Conservation (phyloP, 2,329 filamentous ascomycete species). For the Cercospora berteroae region DNA sequence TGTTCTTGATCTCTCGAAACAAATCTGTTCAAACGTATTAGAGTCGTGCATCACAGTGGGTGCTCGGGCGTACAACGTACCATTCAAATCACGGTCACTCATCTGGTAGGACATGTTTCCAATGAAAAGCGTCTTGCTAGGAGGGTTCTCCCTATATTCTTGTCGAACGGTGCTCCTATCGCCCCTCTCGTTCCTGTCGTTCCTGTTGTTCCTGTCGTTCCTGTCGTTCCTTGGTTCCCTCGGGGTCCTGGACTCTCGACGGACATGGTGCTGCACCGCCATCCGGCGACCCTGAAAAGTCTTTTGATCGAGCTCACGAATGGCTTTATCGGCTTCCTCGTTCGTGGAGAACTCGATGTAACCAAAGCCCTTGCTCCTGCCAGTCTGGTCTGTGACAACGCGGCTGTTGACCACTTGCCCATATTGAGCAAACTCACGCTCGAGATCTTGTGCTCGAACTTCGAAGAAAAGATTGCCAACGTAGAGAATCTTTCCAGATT, state of each 20-base stretch:
- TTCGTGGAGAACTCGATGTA: slow-evolving; percentile 61
- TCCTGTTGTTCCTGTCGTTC: background rate
- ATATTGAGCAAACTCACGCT: slow-evolving; percentile 59
- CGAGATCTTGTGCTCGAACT: slow-evolving; percentile 60
- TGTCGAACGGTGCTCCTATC: background rate
- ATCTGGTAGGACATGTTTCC: slow-evolving; percentile 86
- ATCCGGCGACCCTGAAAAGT: slow-evolving; percentile 64
- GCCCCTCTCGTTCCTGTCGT: background rate
- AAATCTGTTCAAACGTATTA: slow-evolving; percentile 46
- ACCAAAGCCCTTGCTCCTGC: slow-evolving; percentile 69
- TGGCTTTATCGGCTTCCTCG: slow-evolving; percentile 55
- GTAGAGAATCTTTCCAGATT: slow-evolving; percentile 54
- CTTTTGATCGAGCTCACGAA: slow-evolving; percentile 58
- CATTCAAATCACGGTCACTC: slow-evolving; percentile 76
- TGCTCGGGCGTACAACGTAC: slow-evolving; percentile 23
- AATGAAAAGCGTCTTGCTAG: slow-evolving; percentile 70
- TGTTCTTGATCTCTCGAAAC: slow-evolving; percentile 67
- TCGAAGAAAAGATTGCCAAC: slow-evolving; percentile 71
- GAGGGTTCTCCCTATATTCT: slow-evolving; percentile 40
- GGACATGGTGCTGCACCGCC: slow-evolving; percentile 58
- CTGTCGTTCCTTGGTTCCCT: background rate
- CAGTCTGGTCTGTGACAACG: slow-evolving; percentile 60
- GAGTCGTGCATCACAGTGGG: background rate
- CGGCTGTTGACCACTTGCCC: slow-evolving; percentile 54
- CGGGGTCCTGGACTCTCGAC: slow-evolving; percentile 7